Evolutionary conservation across 106 monocot genomes (phyloP).

Genomic region (Platanthera zijinensis): DNA sequence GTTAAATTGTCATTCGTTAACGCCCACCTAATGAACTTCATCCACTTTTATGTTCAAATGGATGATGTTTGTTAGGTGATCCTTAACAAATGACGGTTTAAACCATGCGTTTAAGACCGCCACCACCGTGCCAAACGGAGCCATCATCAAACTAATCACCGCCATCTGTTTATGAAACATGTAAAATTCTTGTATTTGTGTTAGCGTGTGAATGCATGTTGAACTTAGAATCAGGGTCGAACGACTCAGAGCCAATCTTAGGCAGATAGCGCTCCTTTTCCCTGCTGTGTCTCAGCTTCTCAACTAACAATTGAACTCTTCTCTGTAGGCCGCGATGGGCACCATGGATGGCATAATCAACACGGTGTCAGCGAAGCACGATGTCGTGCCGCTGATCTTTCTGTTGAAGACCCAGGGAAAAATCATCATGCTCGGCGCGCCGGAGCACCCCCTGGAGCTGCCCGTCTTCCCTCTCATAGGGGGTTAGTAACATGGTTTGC

Average conservation of each 20-base stretch:
- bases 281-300: not conserved
- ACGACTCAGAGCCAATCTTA: not conserved
- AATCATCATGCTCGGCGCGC: conserved; percentile 63
- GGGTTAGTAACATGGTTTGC: conserved; percentile 11
- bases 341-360: conserved; percentile 92
- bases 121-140: no score
- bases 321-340: conserved; percentile 48
- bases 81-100: no score
- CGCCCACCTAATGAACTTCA: no score
- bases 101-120: no score
- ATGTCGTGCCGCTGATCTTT: conserved; percentile 33
- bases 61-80: no score
- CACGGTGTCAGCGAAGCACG: conserved; percentile 60
- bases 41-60: no score
- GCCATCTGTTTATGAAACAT: not conserved
- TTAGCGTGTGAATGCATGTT: not conserved
- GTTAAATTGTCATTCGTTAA: no score
- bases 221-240: no score
- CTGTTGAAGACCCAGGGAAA: conserved; percentile 61
- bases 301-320: not conserved
- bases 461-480: conserved; percentile 39
- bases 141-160: no score
- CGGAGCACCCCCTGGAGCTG: conserved; percentile 55
- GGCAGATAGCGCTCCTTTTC: not conserved
- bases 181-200: not conserved